These are phyloP conservation scores for Venturia effusa DNA, from an alignment of 2,329 filamentous ascomycete genomes.

Conservation along the genomic window DNA sequence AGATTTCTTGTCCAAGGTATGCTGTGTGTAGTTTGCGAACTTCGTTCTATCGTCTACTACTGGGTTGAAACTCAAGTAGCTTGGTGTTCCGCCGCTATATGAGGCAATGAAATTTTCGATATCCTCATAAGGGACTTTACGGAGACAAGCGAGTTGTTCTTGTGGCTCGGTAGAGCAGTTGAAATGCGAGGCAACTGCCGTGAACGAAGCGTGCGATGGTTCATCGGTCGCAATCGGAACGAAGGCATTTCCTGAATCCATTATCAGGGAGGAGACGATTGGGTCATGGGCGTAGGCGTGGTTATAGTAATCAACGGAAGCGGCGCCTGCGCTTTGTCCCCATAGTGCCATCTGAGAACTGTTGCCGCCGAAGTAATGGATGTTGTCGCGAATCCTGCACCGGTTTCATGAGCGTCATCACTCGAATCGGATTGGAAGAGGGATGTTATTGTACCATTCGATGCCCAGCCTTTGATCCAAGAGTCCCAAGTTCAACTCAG, in stretches of 20 bases:
- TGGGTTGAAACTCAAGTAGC: slow-evolving; percentile 17
- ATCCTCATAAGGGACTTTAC: slow-evolving; percentile 18
- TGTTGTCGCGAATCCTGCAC: slow-evolving; percentile 38
- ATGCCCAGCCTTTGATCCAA: slow-evolving; percentile 31
- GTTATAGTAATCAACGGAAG: slow-evolving; percentile 20
- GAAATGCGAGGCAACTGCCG: slow-evolving; percentile 25
- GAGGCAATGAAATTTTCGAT: slow-evolving; percentile 24
- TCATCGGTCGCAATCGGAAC: slow-evolving; percentile 17
- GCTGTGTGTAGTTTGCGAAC: slow-evolving; percentile 25
- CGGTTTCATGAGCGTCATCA: slow-evolving; percentile 31
- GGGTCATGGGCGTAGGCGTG: slow-evolving; percentile 21
- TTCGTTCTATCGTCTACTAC: slow-evolving; percentile 21
- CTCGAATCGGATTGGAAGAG: slow-evolving; percentile 4
- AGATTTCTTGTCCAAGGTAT: background rate
- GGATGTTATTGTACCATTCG: slow-evolving; percentile 35
- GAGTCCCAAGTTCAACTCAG: slow-evolving; percentile 26
- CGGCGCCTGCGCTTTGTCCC: slow-evolving; percentile 42
- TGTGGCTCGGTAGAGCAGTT: slow-evolving; percentile 15
- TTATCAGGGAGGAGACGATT: slow-evolving; percentile 18
- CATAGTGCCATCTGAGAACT: slow-evolving; percentile 28
- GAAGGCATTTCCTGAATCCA: slow-evolving; percentile 22
- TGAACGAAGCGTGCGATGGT: slow-evolving; percentile 25
- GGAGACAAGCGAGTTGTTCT: slow-evolving; percentile 27
- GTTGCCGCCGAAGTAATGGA: slow-evolving; percentile 43
- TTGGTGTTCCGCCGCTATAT: slow-evolving; percentile 12